These are phyloP conservation scores for Mycena vitilis DNA, from an alignment of 768 basidiomycete genomes.

Conservation along the genomic window DNA sequence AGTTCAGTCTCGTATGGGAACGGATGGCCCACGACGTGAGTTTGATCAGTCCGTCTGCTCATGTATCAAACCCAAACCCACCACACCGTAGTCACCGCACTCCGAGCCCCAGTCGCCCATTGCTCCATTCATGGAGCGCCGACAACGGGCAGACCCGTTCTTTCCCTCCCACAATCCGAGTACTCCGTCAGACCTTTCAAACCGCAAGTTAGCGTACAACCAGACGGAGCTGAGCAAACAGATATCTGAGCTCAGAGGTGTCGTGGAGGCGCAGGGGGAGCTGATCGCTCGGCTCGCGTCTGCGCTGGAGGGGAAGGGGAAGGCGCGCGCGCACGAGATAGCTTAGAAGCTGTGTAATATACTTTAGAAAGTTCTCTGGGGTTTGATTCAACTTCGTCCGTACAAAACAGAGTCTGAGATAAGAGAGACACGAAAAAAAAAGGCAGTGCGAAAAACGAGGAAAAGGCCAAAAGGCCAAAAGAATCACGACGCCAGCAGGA, in stretches of 20 bases:
- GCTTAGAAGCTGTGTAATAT: background rate
- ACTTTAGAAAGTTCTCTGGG: background rate
- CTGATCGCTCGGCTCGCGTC: slow-evolving; percentile 56
- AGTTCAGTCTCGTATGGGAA: slow-evolving; percentile 93
- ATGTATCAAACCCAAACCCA: slow-evolving; percentile 11
- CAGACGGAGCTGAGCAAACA: slow-evolving; percentile 75
- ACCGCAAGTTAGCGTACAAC: slow-evolving; percentile 72
- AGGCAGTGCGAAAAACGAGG: too few species aligned
- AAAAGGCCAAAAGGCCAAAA: background rate
- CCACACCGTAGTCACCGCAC: slow-evolving; percentile 11
- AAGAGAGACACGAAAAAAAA: too few species aligned
- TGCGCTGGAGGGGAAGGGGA: slow-evolving; percentile 46
- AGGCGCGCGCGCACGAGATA: slow-evolving; percentile 29
- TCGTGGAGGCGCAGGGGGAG: slow-evolving; percentile 70
- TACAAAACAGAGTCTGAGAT: too few species aligned
- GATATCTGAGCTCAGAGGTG: slow-evolving; percentile 65
- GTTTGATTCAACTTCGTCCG: too few species aligned
- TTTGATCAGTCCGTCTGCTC: slow-evolving; percentile 7
- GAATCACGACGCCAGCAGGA: slow-evolving; percentile 37
- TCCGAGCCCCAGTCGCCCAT: slow-evolving; percentile 37
- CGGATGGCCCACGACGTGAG: slow-evolving; percentile 71
- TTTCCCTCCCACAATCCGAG: slow-evolving; percentile 26
- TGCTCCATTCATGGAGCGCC: slow-evolving; percentile 35
- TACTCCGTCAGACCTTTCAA: slow-evolving; percentile 58
- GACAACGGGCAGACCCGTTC: slow-evolving; percentile 24